Evolutionary conservation across 306 rosid genomes (phyloP), one percentile per base, ranked within the genome.

Genomic region (Cyclanthera cordifolia): DNA sequence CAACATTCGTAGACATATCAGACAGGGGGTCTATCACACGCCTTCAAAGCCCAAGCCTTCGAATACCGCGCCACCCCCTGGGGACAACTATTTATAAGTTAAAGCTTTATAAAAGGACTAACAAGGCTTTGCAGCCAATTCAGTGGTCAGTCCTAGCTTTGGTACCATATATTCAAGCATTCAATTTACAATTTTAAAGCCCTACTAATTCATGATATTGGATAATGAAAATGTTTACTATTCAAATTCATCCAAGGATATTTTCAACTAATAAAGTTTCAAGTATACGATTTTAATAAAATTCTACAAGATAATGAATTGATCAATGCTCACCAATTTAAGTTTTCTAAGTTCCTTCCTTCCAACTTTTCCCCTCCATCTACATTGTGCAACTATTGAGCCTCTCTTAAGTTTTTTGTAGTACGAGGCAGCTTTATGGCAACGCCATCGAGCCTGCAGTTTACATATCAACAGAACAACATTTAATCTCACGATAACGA

Each of bases 261-360:
- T 20, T 63, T 64, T 25, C 6, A 65, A 20, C 39, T 14, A 16
- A 65, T 15, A 65, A 65, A 41, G 11, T 64, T 45, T 64, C 53
- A 43, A 39, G 53, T 13, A 41, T 43, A 11, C 45, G 51, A 28
- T 43, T 10, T 63, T 10, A 34, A 12, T 65, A 14, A 14, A 45
- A 65, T 21, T 21, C 34, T 7, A 46, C 39, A 45, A 14, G 70
- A 66, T 15, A 46, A 65, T 6, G 53, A 43, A 66, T 45, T 47
- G n/a, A 48, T 72, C 12, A 32, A 1, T 69, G 56, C 83, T 72
- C 56, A 80, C 99, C 99, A 90, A 86, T 85, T 90, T 94, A 80
- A 90, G 90, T 79, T 86, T 94, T 81, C 97, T 90, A 71, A 90
- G 97, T 72, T 90, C 99, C 79, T 49, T 81, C 77, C 83, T 88